A percentile compares a stretch with the other conserved stretches of the same genome.
phyloP scores from a whole-genome alignment of 257 asterid genomes.

The Solanum habrochaites region DNA sequence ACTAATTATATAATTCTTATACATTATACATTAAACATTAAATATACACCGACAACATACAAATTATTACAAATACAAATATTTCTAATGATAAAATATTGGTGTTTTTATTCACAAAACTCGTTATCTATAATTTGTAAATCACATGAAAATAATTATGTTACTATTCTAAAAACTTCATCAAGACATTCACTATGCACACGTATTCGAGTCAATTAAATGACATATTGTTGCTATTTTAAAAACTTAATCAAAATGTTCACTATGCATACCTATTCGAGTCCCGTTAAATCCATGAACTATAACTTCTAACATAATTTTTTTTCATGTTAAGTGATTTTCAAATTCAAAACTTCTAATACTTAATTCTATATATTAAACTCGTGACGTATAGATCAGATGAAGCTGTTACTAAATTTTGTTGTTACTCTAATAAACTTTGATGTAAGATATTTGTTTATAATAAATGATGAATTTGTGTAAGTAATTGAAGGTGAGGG shows the following conservation, averaged over 20 bases:
- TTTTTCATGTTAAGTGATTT: too few species aligned
- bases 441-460: neutral
- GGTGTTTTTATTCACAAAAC: accelerated
- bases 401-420: neutral
- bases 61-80: too few species aligned
- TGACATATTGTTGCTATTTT: too few species aligned
- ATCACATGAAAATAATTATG: too few species aligned
- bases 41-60: too few species aligned
- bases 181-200: neutral
- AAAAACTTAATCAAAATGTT: neutral
- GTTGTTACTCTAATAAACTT: neutral
- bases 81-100: too few species aligned
- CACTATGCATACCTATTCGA: neutral
- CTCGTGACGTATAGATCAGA: neutral
- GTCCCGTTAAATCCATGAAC: neutral
- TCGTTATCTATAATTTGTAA: neutral
- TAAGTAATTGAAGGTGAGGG: neutral
- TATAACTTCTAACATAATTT: too few species aligned
- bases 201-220: too few species aligned
- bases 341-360: neutral
- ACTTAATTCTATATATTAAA: neutral
- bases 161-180: neutral
- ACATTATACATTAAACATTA: too few species aligned
- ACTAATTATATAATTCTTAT: too few species aligned
- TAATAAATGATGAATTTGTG: neutral